Conservation (phyloP, 2,329 filamentous ascomycete species). For the Stemphylium lycopersici region DNA sequence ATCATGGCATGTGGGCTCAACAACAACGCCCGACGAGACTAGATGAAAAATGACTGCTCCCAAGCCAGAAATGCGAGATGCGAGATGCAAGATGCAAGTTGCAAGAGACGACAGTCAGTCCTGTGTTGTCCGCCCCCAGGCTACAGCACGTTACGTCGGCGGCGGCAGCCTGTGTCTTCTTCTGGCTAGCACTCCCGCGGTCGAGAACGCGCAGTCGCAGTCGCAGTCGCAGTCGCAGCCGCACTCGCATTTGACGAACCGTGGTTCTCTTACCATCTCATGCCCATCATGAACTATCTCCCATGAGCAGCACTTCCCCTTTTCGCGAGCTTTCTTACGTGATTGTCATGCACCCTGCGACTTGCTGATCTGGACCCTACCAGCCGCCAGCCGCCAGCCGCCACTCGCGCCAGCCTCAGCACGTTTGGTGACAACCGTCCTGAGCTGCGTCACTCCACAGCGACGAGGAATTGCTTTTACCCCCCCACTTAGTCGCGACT, state of each 20-base stretch:
- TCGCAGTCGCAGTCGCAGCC: conserved; percentile 1
- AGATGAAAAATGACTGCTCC: background rate
- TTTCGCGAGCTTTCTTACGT: background rate
- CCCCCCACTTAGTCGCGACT: background rate
- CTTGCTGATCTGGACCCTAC: background rate
- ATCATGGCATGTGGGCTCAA: no score
- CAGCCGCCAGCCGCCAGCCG: background rate
- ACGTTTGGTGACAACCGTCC: background rate
- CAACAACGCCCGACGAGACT: background rate
- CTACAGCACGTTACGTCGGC: conserved; percentile 15
- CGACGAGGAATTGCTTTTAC: background rate
- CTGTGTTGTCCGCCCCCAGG: background rate
- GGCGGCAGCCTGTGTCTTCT: background rate
- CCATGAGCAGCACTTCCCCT: background rate
- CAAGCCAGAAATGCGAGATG: background rate
- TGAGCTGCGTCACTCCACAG: background rate
- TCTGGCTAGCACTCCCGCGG: conserved; percentile 11
- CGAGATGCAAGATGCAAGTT: background rate
- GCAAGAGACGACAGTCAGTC: background rate
- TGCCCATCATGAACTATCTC: background rate
- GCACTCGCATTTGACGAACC: background rate
- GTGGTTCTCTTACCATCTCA: background rate
- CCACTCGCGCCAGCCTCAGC: conserved; percentile 3
- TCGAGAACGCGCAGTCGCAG: conserved; percentile 2
- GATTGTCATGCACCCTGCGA: background rate